Percentiles rank a stretch among this genome's conserved stretches.
phyloP scores from a whole-genome alignment of 2,329 filamentous ascomycete genomes.

The Pseudomassariella vexata region DNA sequence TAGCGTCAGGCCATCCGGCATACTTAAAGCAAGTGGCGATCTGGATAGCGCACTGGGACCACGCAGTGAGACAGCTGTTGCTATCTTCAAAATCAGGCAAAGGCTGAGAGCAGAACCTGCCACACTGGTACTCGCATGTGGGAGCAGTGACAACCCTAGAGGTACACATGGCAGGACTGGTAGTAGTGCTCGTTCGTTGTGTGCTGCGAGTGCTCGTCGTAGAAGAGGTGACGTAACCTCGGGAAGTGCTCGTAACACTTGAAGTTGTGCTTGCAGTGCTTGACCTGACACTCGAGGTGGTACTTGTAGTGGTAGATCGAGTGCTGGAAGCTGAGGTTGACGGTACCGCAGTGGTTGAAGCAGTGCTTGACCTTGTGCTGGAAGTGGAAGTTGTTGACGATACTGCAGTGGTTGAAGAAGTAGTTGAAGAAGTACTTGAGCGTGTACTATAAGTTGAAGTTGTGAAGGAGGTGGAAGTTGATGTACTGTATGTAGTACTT shows the following conservation, averaged over 20 bases:
- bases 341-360: too few species aligned
- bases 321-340: background rate
- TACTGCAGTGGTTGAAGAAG: background rate
- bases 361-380: too few species aligned
- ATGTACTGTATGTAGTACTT: background rate
- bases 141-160: slow-evolving; percentile 37
- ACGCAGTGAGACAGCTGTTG: slow-evolving; percentile 33
- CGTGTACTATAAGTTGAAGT: background rate
- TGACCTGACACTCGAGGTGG: background rate
- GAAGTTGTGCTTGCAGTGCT: slow-evolving; percentile 7
- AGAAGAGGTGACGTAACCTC: too few species aligned
- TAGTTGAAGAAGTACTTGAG: slow-evolving; percentile 12
- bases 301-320: background rate
- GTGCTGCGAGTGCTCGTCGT: slow-evolving; percentile 15
- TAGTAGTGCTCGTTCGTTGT: slow-evolving; percentile 25
- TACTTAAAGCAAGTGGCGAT: slow-evolving; percentile 43
- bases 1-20: slow-evolving; percentile 42
- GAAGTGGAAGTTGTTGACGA: slow-evolving; percentile 2
- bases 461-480: too few species aligned
- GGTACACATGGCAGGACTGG: slow-evolving; percentile 38
- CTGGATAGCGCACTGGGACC: slow-evolving; percentile 40
- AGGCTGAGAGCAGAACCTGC: slow-evolving; percentile 37
- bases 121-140: slow-evolving; percentile 48
- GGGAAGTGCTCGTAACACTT: slow-evolving; percentile 9
- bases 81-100: slow-evolving; percentile 42